phyloP scores from a whole-genome alignment of 2,329 filamentous ascomycete species.

The Penicillium verrucosum region DNA sequence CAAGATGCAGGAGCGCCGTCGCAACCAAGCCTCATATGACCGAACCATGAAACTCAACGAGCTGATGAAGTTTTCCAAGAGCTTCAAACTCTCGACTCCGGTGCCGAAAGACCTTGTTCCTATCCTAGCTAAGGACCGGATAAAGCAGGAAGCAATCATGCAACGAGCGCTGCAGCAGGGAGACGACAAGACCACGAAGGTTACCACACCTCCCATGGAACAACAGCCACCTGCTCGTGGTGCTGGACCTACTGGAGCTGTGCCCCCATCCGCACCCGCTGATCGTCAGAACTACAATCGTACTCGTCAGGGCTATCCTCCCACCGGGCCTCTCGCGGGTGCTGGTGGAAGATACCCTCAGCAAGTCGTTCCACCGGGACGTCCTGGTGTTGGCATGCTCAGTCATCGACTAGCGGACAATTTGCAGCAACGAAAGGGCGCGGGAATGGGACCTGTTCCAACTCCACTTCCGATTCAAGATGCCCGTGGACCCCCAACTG shows the following conservation, averaged over 20 bases:
- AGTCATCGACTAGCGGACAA: slow-evolving; percentile 52
- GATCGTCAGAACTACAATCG: slow-evolving; percentile 50
- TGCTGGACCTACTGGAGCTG: slow-evolving; percentile 42
- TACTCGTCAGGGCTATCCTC: slow-evolving; percentile 46
- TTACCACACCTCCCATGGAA: slow-evolving; percentile 43
- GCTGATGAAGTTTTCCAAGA: slow-evolving; percentile 88
- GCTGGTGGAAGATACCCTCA: slow-evolving; percentile 40
- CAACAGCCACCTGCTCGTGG: slow-evolving; percentile 52
- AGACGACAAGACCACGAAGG: slow-evolving; percentile 54
- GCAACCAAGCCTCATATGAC: slow-evolving; percentile 61
- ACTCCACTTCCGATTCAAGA: slow-evolving; percentile 61
- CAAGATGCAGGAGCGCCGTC: slow-evolving; percentile 56
- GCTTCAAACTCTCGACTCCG: slow-evolving; percentile 90
- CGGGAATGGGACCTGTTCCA: slow-evolving; percentile 44
- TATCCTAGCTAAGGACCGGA: slow-evolving; percentile 95
- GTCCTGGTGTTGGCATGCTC: slow-evolving; percentile 45
- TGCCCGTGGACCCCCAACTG: slow-evolving; percentile 68
- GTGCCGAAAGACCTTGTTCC: slow-evolving; percentile 88
- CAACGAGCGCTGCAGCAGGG: slow-evolving; percentile 78
- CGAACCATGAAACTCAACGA: slow-evolving; percentile 92
- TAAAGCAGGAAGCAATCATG: slow-evolving; percentile 88
- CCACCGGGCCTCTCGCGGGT: slow-evolving; percentile 47
- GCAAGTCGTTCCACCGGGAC: slow-evolving; percentile 43
- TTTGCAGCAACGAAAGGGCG: slow-evolving; percentile 51
- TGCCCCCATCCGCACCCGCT: slow-evolving; percentile 36